Conservation (phyloP, 495 filamentous ascomycete genomes). For the Parmelia sp. region DNA sequence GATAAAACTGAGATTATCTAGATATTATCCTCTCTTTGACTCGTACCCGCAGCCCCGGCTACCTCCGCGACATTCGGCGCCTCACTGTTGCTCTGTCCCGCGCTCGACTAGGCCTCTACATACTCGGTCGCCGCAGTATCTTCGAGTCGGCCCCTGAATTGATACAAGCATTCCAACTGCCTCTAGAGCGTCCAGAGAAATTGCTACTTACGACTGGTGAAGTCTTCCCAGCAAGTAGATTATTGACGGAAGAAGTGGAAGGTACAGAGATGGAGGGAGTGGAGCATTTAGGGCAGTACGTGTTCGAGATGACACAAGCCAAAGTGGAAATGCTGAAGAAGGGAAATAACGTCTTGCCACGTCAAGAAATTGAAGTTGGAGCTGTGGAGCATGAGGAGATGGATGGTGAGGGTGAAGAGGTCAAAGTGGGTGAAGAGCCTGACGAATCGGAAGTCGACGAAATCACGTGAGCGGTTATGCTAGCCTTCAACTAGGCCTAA, state of each 20-base stretch:
- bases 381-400: conserved; percentile 36
- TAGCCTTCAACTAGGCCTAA: not conserved
- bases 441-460: conserved; percentile 8
- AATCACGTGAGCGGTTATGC: conserved; percentile 2
- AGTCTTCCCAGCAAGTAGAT: conserved; percentile 66
- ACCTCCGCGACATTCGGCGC: conserved; percentile 86
- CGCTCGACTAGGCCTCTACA: conserved; percentile 84
- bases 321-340: conserved; percentile 61
- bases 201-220: conserved; percentile 76
- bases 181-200: conserved; percentile 67
- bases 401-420: conserved; percentile 30
- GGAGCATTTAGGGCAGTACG: conserved; percentile 94
- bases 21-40: conserved; percentile 86
- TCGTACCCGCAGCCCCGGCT: conserved; percentile 83
- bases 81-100: conserved; percentile 96
- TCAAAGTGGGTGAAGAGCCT: conserved; percentile 4
- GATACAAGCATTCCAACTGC: conserved; percentile 69
- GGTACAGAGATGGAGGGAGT: conserved; percentile 72
- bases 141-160: conserved; percentile 89
- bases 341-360: conserved; percentile 34
- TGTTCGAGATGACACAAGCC: conserved; percentile 91
- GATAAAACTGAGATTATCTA: not conserved
- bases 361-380: conserved; percentile 38
- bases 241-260: conserved; percentile 51
- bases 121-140: conserved; percentile 82